Evolutionary conservation across 1,284 basidiomycete species (phyloP), one percentile per base, ranked within the genome.

Genomic region (Cryptococcus jaspeensis): DNA sequence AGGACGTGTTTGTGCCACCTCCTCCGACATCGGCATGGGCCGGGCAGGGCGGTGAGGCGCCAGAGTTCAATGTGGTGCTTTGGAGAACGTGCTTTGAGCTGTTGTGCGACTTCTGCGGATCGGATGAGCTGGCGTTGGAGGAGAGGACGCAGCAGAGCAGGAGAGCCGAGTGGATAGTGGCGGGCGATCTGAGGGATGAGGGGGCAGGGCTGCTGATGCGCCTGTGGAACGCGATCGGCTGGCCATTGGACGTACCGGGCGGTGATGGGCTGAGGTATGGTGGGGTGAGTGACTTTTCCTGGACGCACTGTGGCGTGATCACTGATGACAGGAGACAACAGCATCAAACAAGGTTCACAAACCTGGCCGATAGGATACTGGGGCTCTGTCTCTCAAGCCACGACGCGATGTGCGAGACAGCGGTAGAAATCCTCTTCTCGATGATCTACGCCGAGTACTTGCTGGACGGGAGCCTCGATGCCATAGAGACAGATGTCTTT

Each of bases 381-480:
- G 89, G 92, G 66, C 81, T 98, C 1, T 98, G 95, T 72, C 80
- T 98, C 46, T 96, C 92, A 59, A 91, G 94, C 67, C 94, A 98
- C 69, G 94, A 97, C 71, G 87, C 89, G 67, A 82, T 97, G 50
- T 86, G 94, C 60, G 90, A 85, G 66, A 89, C 90, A 63, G 93
- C 92, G 0, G 92, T 96, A 7, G 87, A 90, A 62, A 93, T 98
- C 50, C 82, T 98, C 22, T 95, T 89, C 76, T 90, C 89, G 67
- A 97, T 98, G 92, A 94, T 98, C 63, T 86, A 96, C 52, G 90
- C 92, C 5, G 92, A 97, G 72, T 90, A 89, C 71, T 85, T 90
- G 48, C 85, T 87, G 58, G 85, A 85, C 13, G 86, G 85, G 22
- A 85, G 89, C 72, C 92, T 92, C 68, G 86, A 89, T 61, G 84